A percentile compares a stretch with the other conserved stretches of the same genome.
These are phyloP conservation scores for Alnus glutinosa DNA, from an alignment of 306 rosid species.

Conservation along the genomic window DNA sequence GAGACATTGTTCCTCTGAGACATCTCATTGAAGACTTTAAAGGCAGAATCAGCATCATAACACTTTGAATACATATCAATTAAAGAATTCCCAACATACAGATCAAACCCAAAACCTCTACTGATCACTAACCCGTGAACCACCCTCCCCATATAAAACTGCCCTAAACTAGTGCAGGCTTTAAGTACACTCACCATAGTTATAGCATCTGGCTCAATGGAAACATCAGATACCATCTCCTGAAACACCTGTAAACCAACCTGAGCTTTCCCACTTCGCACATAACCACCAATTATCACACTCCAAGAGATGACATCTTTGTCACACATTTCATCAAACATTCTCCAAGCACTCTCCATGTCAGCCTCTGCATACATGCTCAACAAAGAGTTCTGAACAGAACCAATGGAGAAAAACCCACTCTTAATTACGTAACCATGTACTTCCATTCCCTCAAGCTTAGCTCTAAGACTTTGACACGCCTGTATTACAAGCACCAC, in stretches of 20 bases:
- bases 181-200: constrained; percentile 43
- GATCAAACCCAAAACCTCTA: constrained; percentile 42
- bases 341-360: constrained; percentile 28
- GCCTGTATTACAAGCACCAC: constrained; percentile 52
- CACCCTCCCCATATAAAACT: constrained; percentile 26
- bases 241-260: constrained; percentile 35
- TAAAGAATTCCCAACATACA: constrained; percentile 50
- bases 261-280: constrained; percentile 29
- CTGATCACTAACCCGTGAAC: constrained; percentile 46
- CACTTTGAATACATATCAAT: constrained; percentile 53
- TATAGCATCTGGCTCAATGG: constrained; percentile 41
- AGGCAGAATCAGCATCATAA: constrained; percentile 33
- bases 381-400: constrained; percentile 43
- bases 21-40: constrained; percentile 33
- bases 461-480: constrained; percentile 27
- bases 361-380: constrained; percentile 32
- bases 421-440: constrained; percentile 34
- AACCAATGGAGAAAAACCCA: constrained; percentile 27
- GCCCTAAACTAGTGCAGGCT: constrained; percentile 40
- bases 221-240: constrained; percentile 37
- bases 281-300: constrained; percentile 45
- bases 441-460: constrained; percentile 22
- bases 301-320: constrained; percentile 55
- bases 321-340: constrained; percentile 49
- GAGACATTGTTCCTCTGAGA: constrained; percentile 41